Evolutionary conservation across 2,329 filamentous ascomycete genomes (phyloP).

Genomic region (Trichophyton verrucosum): DNA sequence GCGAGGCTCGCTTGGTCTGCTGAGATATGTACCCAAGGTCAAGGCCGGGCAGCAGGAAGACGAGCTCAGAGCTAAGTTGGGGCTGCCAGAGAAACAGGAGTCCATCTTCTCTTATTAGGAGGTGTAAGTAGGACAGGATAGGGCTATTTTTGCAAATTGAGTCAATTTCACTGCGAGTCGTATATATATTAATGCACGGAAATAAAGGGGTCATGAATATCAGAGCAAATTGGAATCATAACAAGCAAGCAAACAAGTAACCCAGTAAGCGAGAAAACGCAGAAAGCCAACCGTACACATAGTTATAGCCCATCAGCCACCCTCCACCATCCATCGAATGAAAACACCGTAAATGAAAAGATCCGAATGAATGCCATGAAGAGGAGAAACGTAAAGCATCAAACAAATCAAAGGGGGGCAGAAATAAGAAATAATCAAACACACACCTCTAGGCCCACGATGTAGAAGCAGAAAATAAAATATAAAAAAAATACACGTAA

Average conservation of each 20-base stretch:
- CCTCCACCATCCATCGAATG: background rate
- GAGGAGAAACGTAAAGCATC: background rate
- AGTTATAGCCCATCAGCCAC: background rate
- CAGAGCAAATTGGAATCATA: background rate
- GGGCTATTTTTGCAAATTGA: background rate
- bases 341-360: background rate
- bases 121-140: background rate
- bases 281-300: background rate
- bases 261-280: background rate
- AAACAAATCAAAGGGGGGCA: background rate
- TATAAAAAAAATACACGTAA: background rate
- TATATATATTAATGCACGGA: background rate
- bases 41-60: background rate
- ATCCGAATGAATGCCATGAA: background rate
- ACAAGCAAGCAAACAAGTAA: background rate
- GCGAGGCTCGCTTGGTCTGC: background rate
- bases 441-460: background rate
- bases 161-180: background rate
- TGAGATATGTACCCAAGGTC: background rate
- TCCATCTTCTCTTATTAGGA: background rate
- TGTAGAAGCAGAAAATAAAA: background rate
- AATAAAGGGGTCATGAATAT: background rate
- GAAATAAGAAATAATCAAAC: conserved; percentile 6
- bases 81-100: background rate
- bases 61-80: background rate